phyloP scores from a whole-genome alignment of 2,329 filamentous ascomycete species.

The Leptographium radiaticola region DNA sequence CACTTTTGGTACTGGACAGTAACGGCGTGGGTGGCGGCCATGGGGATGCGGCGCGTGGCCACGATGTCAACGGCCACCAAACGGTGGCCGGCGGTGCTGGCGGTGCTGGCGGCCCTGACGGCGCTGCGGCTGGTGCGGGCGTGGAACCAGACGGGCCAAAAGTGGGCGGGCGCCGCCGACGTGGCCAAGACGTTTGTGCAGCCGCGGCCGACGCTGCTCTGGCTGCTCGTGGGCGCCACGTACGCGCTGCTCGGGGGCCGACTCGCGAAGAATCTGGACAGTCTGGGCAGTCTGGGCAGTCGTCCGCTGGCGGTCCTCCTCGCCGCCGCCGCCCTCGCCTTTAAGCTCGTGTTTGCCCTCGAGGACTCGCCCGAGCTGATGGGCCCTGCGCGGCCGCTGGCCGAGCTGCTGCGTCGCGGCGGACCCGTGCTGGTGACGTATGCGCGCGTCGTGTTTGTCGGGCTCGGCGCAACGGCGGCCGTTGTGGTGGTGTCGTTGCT shows the following conservation, averaged over 20 bases:
- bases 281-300: constrained; percentile 13
- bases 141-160: constrained; percentile 98
- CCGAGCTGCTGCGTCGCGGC: constrained; percentile 26
- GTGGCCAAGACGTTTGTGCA: constrained; percentile 62
- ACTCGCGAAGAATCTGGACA: constrained; percentile 25
- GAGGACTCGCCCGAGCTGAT: constrained; percentile 81
- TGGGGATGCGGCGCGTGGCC: constrained; percentile 32
- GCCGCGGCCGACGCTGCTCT: constrained; percentile 53
- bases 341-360: constrained; percentile 81
- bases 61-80: neutral
- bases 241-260: constrained; percentile 49
- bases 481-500: constrained; percentile 21
- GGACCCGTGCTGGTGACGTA: constrained; percentile 32
- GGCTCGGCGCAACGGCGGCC: constrained; percentile 28
- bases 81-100: neutral
- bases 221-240: constrained; percentile 55
- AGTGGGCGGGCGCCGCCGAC: constrained; percentile 82
- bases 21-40: constrained; percentile 51
- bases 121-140: constrained; percentile 55
- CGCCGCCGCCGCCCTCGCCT: constrained; percentile 48
- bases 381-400: constrained; percentile 27
- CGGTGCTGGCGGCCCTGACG: constrained; percentile 36
- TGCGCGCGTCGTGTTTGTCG: constrained; percentile 36
- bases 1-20: constrained; percentile 96
- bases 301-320: constrained; percentile 23